Evolutionary conservation across 2,329 filamentous ascomycete genomes (phyloP).

Genomic region (Cryphonectria parasitica): DNA sequence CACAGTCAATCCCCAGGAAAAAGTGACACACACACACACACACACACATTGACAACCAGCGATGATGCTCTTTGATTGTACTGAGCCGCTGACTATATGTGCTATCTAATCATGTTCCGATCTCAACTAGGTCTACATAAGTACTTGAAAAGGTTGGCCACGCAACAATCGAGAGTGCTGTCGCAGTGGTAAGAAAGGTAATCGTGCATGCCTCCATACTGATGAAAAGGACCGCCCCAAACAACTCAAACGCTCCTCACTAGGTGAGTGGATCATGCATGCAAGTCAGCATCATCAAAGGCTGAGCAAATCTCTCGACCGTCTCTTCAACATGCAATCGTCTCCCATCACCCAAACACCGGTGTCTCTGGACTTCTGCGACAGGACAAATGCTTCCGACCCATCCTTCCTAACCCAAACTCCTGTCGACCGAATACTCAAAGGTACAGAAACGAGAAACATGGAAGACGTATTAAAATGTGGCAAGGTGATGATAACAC

Average conservation of each 20-base stretch:
- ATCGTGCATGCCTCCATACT: conserved; percentile 6
- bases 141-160: conserved; percentile 1
- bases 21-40: background rate
- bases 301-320: conserved; percentile 10
- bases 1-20: background rate
- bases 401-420: conserved; percentile 14
- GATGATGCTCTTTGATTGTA: conserved; percentile 13
- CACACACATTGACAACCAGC: conserved; percentile 5
- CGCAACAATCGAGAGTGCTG: conserved; percentile 3
- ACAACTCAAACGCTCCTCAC: background rate
- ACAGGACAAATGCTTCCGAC: conserved; percentile 24
- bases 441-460: conserved; percentile 11
- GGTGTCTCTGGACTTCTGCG: conserved; percentile 20
- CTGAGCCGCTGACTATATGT: conserved; percentile 14
- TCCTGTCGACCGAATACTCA: conserved; percentile 14
- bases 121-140: conserved; percentile 9
- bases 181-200: background rate
- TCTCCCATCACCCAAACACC: conserved; percentile 22
- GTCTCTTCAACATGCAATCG: conserved; percentile 17
- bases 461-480: conserved; percentile 19
- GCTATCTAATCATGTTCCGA: conserved; percentile 22
- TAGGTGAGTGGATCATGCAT: conserved; percentile 2
- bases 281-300: background rate
- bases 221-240: background rate
- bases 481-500: background rate